Conservation (phyloP, 192 early-diverging fungal genomes). For the Backusella westeae region DNA sequence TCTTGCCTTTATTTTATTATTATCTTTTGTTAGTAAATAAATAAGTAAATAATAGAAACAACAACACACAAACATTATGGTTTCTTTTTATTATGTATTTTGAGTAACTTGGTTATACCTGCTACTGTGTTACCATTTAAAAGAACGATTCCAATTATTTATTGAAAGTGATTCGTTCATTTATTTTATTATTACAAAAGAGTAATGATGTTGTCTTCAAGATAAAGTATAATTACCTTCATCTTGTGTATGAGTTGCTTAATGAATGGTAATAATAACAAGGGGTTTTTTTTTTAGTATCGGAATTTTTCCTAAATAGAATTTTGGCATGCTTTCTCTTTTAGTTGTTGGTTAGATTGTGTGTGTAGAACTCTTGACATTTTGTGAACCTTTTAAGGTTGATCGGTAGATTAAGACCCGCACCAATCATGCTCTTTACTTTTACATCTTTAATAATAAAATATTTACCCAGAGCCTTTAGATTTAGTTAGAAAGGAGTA, state of each 20-base stretch:
- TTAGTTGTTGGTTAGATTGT: not conserved
- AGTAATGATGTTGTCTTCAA: not conserved
- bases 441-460: not conserved
- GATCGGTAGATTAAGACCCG: not conserved
- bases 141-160: not conserved
- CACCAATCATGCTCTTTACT: not conserved
- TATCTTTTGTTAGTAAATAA: not conserved
- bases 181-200: not conserved
- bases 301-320: not conserved
- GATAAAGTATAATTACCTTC: not conserved
- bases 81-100: not conserved
- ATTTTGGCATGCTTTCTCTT: not conserved
- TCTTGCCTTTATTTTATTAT: not conserved
- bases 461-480: not conserved
- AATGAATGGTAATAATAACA: not conserved
- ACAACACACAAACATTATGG: not conserved
- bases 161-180: not conserved
- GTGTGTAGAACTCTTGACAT: constrained; percentile 1
- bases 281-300: not conserved
- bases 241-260: not conserved
- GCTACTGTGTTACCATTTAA: not conserved
- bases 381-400: not conserved
- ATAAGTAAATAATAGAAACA: not conserved
- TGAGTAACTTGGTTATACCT: not conserved
- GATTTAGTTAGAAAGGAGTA: not conserved